Conservation (phyloP, 2,329 filamentous ascomycete species). For the Sphaceloma murrayae region DNA sequence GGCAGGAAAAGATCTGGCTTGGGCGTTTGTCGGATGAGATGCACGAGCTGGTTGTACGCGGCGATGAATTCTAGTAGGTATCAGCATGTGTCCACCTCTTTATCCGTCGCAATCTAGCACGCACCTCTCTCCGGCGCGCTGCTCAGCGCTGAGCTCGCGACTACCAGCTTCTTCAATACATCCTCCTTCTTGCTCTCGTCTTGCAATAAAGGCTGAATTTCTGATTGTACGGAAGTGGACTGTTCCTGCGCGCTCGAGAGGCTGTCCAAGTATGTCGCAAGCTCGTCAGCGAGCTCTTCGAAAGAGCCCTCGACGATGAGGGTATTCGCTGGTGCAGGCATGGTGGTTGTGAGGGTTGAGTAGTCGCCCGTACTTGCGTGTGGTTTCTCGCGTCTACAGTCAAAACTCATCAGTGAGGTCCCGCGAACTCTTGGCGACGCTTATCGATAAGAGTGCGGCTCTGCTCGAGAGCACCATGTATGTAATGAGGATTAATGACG, state of each 20-base stretch:
- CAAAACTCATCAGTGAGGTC: slow-evolving; percentile 14
- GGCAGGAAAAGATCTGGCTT: slow-evolving; percentile 80
- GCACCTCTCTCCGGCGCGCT: slow-evolving; percentile 76
- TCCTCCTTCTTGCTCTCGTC: slow-evolving; percentile 45
- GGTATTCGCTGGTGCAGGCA: slow-evolving; percentile 19
- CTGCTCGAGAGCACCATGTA: too few relatives aligned
- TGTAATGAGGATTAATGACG: too few relatives aligned
- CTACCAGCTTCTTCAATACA: slow-evolving; percentile 79
- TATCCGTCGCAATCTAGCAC: background rate
- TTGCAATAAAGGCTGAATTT: slow-evolving; percentile 60
- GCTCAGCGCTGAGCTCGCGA: slow-evolving; percentile 67
- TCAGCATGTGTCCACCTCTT: background rate
- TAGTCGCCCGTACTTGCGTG: background rate
- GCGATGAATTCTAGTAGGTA: slow-evolving; percentile 66
- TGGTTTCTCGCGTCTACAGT: background rate
- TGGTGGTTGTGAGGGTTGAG: slow-evolving; percentile 4
- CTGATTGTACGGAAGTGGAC: slow-evolving; percentile 46
- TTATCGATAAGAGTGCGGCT: slow-evolving; percentile 11
- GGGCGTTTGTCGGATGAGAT: slow-evolving; percentile 79
- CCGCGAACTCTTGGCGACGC: slow-evolving; percentile 11
- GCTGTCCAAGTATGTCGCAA: slow-evolving; percentile 85
- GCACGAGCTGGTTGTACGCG: slow-evolving; percentile 92
- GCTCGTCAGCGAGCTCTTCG: slow-evolving; percentile 84
- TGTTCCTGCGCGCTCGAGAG: slow-evolving; percentile 56
- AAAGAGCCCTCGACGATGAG: slow-evolving; percentile 77